Evolutionary conservation across 1,139 yeast species (phyloP).

Genomic region (Suhomyces choctaworum): DNA sequence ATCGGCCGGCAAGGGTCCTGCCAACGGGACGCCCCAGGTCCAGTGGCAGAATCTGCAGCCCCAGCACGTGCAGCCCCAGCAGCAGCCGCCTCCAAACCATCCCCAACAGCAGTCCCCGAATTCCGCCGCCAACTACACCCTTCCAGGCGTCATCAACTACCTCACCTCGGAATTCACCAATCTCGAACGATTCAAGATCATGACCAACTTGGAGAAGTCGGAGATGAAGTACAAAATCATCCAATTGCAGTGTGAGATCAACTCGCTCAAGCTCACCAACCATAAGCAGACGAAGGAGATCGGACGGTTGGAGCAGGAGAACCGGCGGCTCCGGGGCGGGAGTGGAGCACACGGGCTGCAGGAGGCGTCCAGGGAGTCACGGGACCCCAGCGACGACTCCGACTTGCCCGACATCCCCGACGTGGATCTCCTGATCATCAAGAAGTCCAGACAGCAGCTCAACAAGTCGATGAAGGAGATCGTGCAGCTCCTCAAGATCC

Average conservation of each 20-base stretch:
- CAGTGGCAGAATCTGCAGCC: constrained; percentile 17
- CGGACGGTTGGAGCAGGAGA: constrained; percentile 29
- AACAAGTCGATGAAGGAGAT: constrained; percentile 46
- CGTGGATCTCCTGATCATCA: constrained; percentile 41
- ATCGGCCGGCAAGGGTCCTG: constrained; percentile 5
- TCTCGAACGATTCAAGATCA: constrained; percentile 56
- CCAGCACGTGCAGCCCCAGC: constrained; percentile 14
- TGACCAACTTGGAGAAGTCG: constrained; percentile 55
- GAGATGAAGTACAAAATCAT: constrained; percentile 57
- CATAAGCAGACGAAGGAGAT: constrained; percentile 38
- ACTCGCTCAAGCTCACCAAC: constrained; percentile 39
- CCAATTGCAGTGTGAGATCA: constrained; percentile 56
- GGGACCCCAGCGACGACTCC: not conserved
- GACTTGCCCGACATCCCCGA: constrained; percentile 11
- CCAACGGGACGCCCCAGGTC: constrained; percentile 9
- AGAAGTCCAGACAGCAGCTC: constrained; percentile 40
- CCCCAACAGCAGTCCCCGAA: constrained; percentile 16
- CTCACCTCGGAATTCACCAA: constrained; percentile 61
- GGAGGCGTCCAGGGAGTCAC: not conserved
- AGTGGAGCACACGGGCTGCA: constrained; percentile 3
- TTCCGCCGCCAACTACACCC: constrained; percentile 42
- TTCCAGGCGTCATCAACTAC: constrained; percentile 67
- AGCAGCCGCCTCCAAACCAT: constrained; percentile 15
- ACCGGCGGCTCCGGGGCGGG: constrained; percentile 7
- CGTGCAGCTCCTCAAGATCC: constrained; percentile 41